phyloP scores from a whole-genome alignment of 345 rosid genomes.

The Citrus glauca region DNA sequence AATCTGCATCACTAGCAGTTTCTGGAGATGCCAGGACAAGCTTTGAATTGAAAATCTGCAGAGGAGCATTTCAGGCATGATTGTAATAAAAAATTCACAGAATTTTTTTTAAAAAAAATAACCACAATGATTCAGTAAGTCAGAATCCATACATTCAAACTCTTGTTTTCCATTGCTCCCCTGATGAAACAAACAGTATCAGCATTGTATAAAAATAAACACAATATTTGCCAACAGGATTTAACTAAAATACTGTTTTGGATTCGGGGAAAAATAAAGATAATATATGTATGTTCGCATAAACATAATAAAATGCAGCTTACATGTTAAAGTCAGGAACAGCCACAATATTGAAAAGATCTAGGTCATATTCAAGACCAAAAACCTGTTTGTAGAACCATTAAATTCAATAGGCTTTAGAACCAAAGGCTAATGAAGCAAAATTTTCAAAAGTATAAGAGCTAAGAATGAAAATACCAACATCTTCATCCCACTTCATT shows the following conservation, averaged over 20 bases:
- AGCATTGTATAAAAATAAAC: neutral
- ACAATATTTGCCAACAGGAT: slow-evolving; percentile 3
- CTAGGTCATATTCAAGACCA: slow-evolving; percentile 95
- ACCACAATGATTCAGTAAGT: neutral
- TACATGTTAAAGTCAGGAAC: slow-evolving; percentile 99
- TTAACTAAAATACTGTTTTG: neutral
- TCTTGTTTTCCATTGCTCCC: slow-evolving; percentile 99
- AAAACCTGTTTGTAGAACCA: slow-evolving; percentile 56
- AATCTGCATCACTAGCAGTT: slow-evolving; percentile 93
- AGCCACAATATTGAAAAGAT: slow-evolving; percentile 97
- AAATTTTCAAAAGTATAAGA: neutral
- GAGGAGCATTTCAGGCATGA: slow-evolving; percentile 20
- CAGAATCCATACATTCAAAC: slow-evolving; percentile 69
- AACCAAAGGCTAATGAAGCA: slow-evolving; percentile 8
- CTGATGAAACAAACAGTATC: slow-evolving; percentile 30
- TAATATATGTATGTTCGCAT: neutral
- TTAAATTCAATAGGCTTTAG: neutral
- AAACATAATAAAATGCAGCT: slow-evolving; percentile 21
- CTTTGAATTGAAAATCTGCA: slow-evolving; percentile 94
- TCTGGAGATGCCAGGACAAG: slow-evolving; percentile 98
- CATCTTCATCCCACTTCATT: slow-evolving; percentile 99
- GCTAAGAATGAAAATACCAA: slow-evolving; percentile 28
- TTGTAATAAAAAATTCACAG: neutral
- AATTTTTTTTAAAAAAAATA: neutral
- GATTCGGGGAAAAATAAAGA: neutral